These are phyloP conservation scores for Moricandia moricandioides DNA, from an alignment of 345 rosid genomes.

Conservation along the genomic window DNA sequence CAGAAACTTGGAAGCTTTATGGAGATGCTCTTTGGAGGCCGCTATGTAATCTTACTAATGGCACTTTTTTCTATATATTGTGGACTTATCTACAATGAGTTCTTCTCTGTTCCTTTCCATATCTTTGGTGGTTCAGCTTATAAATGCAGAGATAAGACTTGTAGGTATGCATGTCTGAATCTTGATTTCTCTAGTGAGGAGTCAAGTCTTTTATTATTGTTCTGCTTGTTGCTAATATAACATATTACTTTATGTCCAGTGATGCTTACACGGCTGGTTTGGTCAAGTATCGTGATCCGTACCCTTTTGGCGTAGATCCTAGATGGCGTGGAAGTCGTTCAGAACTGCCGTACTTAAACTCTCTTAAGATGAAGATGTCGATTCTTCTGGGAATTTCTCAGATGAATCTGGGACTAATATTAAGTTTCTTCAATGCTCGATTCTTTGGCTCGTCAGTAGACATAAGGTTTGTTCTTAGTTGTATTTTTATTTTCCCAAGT, in stretches of 20 bases:
- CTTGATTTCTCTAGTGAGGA: conserved; percentile 12
- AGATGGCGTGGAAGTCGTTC: conserved; percentile 99
- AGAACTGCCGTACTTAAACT: conserved; percentile 90
- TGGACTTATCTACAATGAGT: conserved; percentile 96
- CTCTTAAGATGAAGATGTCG: conserved; percentile 98
- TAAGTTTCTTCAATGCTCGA: conserved; percentile 88
- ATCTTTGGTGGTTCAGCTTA: conserved; percentile 93
- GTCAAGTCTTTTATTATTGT: neutral
- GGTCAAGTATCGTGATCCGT: conserved; percentile 70
- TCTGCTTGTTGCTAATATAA: conserved; percentile 3
- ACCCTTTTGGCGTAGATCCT: conserved; percentile 97
- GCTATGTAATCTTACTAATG: conserved; percentile 87
- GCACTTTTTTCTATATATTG: conserved; percentile 89
- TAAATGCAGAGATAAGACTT: conserved; percentile 73
- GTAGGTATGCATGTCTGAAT: conserved; percentile 52
- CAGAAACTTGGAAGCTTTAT: conserved; percentile 99
- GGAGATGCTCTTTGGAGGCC: conserved; percentile 98
- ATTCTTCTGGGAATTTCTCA: conserved; percentile 85
- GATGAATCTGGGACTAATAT: conserved; percentile 82
- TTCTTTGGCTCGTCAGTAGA: conserved; percentile 70
- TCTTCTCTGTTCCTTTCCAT: conserved; percentile 92
- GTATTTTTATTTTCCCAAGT: neutral
- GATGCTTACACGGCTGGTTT: conserved; percentile 74
- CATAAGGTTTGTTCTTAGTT: conserved; percentile 50
- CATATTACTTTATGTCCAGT: conserved; percentile 44